Percentiles rank a stretch among this genome's conserved stretches.
Evolutionary conservation across 257 asterid species (phyloP).

Genomic region (Solanum peruvianum): DNA sequence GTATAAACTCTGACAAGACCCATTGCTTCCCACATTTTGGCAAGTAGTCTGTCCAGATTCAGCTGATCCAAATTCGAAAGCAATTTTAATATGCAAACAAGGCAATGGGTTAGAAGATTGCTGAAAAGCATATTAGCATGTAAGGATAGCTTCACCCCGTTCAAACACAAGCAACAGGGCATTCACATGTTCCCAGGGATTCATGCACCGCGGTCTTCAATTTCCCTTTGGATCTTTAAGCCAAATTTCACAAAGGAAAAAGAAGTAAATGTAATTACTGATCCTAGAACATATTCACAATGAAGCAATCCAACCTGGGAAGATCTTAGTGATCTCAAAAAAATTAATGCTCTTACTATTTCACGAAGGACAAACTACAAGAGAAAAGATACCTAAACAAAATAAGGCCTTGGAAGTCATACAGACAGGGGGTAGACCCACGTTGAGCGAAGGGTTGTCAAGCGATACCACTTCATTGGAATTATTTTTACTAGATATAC

Average conservation of each 20-base stretch:
- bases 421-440: not conserved
- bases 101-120: not conserved
- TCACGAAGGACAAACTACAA: not conserved
- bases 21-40: slow-evolving; percentile 86
- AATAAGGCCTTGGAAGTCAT: not conserved
- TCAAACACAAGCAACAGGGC: not conserved
- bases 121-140: not conserved
- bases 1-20: slow-evolving; percentile 86
- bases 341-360: not conserved
- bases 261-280: not conserved
- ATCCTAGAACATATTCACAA: not conserved
- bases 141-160: not conserved
- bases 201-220: not conserved
- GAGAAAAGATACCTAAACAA: not conserved
- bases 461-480: not conserved
- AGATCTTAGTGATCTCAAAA: not conserved
- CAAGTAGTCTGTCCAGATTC: slow-evolving; percentile 59
- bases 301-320: not conserved
- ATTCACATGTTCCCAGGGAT: not conserved
- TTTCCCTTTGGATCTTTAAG: not conserved
- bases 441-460: not conserved
- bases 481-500: not conserved
- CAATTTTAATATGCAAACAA: not conserved
- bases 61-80: slow-evolving; percentile 6
- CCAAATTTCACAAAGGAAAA: not conserved